Percentiles rank a stretch among this genome's conserved stretches.
Evolutionary conservation across 306 rosid species (phyloP).

Genomic region (Cicer chorassanicum): DNA sequence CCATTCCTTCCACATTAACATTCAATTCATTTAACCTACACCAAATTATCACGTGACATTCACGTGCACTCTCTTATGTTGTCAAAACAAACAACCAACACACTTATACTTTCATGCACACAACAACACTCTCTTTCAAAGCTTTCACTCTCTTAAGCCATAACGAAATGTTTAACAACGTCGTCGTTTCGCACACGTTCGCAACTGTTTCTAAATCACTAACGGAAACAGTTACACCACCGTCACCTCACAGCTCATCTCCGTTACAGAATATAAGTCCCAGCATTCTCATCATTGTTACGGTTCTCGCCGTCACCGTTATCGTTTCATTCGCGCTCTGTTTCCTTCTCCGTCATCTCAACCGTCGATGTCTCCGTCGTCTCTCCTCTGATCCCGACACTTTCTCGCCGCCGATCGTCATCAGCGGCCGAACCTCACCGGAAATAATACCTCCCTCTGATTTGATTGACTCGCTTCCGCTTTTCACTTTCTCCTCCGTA

Average conservation of each 20-base stretch:
- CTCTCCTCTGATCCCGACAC: slow-evolving; percentile 13
- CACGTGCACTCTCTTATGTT: slow-evolving; percentile 34
- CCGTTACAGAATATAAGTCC: slow-evolving; percentile 54
- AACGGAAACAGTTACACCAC: slow-evolving; percentile 9
- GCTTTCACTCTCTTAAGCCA: too few species aligned
- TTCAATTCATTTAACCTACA: slow-evolving; percentile 28
- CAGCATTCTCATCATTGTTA: slow-evolving; percentile 60
- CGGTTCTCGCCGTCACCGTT: slow-evolving; percentile 60
- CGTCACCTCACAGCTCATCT: slow-evolving; percentile 38
- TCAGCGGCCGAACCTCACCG: slow-evolving; percentile 57
- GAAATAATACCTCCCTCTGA: slow-evolving; percentile 32
- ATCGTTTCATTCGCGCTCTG: slow-evolving; percentile 59
- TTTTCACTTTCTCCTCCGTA: slow-evolving; percentile 63
- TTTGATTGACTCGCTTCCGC: slow-evolving; percentile 59
- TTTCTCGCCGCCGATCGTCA: background rate
- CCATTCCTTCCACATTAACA: slow-evolving; percentile 42
- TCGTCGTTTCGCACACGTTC: slow-evolving; percentile 49
- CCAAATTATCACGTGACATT: slow-evolving; percentile 34
- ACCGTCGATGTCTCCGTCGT: slow-evolving; percentile 67
- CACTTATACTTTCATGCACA: background rate
- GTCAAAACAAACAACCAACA: background rate
- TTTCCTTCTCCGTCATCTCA: slow-evolving; percentile 71
- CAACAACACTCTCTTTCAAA: background rate
- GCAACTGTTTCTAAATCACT: background rate
- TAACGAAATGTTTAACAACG: background rate